phyloP scores from a whole-genome alignment of 2,329 filamentous ascomycete genomes.

The Xylariaceae sp. region DNA sequence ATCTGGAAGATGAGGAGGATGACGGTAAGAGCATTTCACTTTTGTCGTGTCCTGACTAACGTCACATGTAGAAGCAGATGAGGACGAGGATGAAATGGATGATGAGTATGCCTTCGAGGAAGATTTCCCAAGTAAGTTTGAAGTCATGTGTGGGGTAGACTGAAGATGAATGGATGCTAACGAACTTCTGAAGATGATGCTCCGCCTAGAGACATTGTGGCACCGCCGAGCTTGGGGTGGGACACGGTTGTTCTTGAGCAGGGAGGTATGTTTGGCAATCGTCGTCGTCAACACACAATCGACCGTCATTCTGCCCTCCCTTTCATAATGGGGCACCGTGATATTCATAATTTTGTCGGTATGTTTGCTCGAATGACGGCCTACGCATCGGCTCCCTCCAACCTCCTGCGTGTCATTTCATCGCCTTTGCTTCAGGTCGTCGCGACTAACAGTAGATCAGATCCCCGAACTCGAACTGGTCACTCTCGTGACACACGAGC shows the following conservation, averaged over 20 bases:
- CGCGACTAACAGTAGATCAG: constrained; percentile 28
- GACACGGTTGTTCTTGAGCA: constrained; percentile 52
- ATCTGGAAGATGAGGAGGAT: constrained; percentile 46
- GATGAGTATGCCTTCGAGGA: constrained; percentile 65
- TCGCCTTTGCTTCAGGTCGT: not conserved
- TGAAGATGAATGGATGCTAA: constrained; percentile 3
- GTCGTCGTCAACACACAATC: constrained; percentile 54
- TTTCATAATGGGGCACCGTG: constrained; percentile 32
- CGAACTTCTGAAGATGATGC: constrained; percentile 38
- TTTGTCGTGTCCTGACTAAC: constrained; percentile 20
- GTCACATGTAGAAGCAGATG: constrained; percentile 43
- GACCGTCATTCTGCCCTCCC: constrained; percentile 55
- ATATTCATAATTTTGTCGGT: constrained; percentile 27
- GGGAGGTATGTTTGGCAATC: constrained; percentile 40
- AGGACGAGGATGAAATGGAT: constrained; percentile 68
- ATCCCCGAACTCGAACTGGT: constrained; percentile 44
- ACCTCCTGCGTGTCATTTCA: not conserved
- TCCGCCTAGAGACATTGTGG: constrained; percentile 42
- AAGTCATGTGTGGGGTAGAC: not conserved
- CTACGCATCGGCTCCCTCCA: not conserved
- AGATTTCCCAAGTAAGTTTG: constrained; percentile 53
- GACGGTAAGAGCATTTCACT: constrained; percentile 44
- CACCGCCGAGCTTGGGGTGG: constrained; percentile 50
- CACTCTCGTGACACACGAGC: constrained; percentile 54
- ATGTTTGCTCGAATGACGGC: constrained; percentile 12